phyloP scores from a whole-genome alignment of 768 basidiomycete genomes.

The Pleurotus sapidus region DNA sequence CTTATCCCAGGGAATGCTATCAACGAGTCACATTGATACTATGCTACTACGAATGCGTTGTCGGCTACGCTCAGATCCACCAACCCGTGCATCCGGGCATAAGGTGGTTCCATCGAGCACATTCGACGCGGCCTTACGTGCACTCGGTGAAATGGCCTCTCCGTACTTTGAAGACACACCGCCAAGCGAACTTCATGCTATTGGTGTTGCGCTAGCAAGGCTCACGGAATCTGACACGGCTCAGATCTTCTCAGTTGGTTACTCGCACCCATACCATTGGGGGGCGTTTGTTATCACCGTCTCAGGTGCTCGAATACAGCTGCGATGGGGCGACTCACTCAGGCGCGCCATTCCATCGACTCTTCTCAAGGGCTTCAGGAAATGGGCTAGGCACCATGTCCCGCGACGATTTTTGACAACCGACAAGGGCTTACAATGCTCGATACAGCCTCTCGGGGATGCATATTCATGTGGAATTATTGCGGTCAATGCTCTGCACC shows the following conservation, averaged over 20 bases:
- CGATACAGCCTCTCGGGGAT: slow-evolving; percentile 8
- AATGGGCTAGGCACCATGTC: slow-evolving; percentile 2
- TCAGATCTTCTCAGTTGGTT: neutral
- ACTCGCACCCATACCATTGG: slow-evolving; percentile 9
- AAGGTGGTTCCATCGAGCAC: neutral
- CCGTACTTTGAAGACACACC: neutral
- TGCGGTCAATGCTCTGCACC: slow-evolving; percentile 11
- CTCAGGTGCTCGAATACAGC: neutral
- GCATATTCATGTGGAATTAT: slow-evolving; percentile 14
- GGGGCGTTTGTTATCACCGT: slow-evolving; percentile 8
- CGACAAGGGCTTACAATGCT: slow-evolving; percentile 8
- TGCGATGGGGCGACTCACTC: slow-evolving; percentile 9
- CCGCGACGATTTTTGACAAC: neutral
- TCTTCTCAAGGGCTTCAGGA: slow-evolving; percentile 3
- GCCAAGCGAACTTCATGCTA: neutral
- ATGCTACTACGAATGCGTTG: neutral
- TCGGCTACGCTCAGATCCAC: neutral
- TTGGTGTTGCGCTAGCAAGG: neutral
- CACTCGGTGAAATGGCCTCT: neutral
- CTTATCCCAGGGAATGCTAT: neutral
- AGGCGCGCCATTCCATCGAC: neutral
- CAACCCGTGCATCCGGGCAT: neutral
- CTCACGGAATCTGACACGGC: neutral
- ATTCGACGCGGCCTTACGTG: neutral
- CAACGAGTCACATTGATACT: neutral